These are phyloP conservation scores for Inonotus obliquus DNA, from an alignment of 1,284 basidiomycete genomes.

Conservation along the genomic window DNA sequence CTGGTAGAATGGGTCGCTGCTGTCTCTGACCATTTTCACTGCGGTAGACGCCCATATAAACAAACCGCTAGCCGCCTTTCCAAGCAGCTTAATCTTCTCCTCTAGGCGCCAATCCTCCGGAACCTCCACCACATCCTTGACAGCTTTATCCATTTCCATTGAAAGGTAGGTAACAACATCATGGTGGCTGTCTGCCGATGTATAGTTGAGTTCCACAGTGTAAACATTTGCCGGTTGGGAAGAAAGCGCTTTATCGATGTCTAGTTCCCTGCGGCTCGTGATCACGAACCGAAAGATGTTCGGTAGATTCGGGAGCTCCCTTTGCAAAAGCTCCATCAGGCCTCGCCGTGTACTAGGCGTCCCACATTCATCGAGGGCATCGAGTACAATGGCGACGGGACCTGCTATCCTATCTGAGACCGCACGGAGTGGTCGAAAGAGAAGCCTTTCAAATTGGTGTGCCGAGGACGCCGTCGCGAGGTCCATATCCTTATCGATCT, in stretches of 20 bases:
- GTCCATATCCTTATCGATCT: not conserved
- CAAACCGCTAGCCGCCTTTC: conserved; percentile 24
- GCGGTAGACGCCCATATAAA: conserved; percentile 30
- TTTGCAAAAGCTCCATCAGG: conserved; percentile 24
- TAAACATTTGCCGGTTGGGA: not conserved
- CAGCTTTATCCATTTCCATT: not conserved
- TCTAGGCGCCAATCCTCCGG: not conserved
- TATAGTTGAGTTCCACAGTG: not conserved
- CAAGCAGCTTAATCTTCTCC: conserved; percentile 21
- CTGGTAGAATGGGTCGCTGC: not conserved
- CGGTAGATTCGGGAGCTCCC: conserved; percentile 19
- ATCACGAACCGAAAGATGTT: conserved; percentile 5
- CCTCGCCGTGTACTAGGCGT: conserved; percentile 25
- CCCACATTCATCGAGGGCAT: conserved; percentile 12
- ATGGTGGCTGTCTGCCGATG: not conserved
- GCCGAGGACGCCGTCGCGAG: not conserved
- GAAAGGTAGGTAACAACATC: not conserved
- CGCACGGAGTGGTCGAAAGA: not conserved
- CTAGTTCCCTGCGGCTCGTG: not conserved
- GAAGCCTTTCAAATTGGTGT: conserved; percentile 4
- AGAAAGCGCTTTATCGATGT: not conserved
- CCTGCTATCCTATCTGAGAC: not conserved
- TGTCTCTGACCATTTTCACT: conserved; percentile 19
- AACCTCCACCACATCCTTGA: not conserved
- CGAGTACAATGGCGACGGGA: conserved; percentile 7